Base-by-base conservation (phyloP, 2,329 filamentous ascomycete species). In the Exserohilum rostratum region DNA sequence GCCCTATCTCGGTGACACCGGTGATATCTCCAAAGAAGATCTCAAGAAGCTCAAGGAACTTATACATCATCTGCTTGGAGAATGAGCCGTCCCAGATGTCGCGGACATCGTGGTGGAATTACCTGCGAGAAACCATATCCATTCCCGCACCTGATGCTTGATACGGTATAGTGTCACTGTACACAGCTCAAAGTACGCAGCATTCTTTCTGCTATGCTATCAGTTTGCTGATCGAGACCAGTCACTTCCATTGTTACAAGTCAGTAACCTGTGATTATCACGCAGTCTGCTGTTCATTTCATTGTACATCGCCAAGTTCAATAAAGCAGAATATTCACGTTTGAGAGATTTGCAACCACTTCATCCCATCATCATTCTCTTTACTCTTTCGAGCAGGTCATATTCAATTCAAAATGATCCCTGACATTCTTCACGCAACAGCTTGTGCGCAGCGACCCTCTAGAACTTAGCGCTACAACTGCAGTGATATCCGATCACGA, bases 401-500 rank as follows among this genome's bases (percentile, higher is more conserved):
- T 29, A 30, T 38, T 31, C 27, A n/a, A 20, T 47, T 56, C 18
- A 43, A 33, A 15, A 13, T 37, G 27, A 46, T 50, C 22, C 44
- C 37, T 50, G 22, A 25, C 27, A 13, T 50, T 30, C 25, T 46
- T 20, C 11, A 47, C 53, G 53, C 22, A 54, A 53, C 43, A 29
- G 40, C 10, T 39, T 46, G 35, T 43, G 37, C 18, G 40, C 31
- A 37, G 53, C 42, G 39, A 44, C 54, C 52, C 45, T 55, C 37
- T 58, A 58, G 56, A 25, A 27, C 42, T 29, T 46, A 57, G 43
- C 53, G 47, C 39, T 48, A 55, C 35, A 27, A 25, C 27, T 48
- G 37, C 43, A 50, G 38, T 29, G n/a, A 40, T 42, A 40, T 34
- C 46, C 35, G 33, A 35, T 38, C 30, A 30, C 34, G 30, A 47